Conservation (phyloP, 257 asterid genomes). For the Solanum medicagineum region DNA sequence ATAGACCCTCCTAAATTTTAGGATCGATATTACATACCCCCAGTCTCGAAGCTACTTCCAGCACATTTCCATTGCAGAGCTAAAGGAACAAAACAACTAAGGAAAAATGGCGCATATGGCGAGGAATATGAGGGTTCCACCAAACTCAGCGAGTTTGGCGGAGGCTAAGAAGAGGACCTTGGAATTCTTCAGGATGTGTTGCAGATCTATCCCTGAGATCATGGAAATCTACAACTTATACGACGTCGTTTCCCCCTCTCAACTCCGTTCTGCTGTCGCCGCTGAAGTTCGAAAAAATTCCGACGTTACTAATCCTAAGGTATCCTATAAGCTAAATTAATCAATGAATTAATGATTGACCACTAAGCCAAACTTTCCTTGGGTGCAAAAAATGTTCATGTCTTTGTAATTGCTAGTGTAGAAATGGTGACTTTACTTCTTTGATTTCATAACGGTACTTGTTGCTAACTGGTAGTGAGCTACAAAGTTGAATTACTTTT, state of each 20-base stretch:
- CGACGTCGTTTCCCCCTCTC: conserved; percentile 60
- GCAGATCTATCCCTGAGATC: conserved; percentile 75
- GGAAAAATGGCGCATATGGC: conserved; percentile 3
- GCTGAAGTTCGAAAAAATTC: conserved; percentile 74
- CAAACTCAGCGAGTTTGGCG: conserved; percentile 46
- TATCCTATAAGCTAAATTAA: not conserved
- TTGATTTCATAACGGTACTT: not conserved
- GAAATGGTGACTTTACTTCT: not conserved
- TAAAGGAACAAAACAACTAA: not conserved
- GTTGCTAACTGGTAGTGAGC: not conserved
- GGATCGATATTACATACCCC: not conserved
- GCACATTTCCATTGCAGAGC: not conserved
- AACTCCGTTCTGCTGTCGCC: conserved; percentile 67
- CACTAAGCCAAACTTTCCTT: too few species aligned
- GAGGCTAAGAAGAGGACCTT: conserved; percentile 73
- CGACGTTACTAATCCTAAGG: conserved; percentile 63
- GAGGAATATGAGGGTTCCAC: conserved; percentile 62
- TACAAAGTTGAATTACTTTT: not conserved
- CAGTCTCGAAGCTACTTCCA: not conserved
- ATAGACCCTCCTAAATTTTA: not conserved
- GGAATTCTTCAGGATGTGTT: conserved; percentile 74
- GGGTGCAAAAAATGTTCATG: not conserved
- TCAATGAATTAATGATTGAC: too few species aligned
- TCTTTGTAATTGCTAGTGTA: not conserved
- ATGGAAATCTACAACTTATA: conserved; percentile 70